Conservation (phyloP, 2,329 filamentous ascomycete genomes). For the Sclerotinia borealis region DNA sequence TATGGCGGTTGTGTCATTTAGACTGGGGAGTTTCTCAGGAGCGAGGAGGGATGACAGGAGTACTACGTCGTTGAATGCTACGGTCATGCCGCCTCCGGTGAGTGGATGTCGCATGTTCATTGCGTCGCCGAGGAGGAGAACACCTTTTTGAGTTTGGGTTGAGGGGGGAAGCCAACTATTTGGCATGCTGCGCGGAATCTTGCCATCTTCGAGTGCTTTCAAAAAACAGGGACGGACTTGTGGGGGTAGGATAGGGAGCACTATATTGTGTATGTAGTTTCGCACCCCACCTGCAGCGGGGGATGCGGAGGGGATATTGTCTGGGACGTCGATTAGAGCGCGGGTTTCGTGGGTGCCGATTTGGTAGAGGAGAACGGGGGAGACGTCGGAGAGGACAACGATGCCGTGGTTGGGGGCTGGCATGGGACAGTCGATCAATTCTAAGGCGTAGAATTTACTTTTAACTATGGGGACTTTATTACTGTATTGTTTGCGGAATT, state of each 20-base stretch:
- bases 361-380: constrained; percentile 88
- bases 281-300: constrained; percentile 75
- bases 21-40: constrained; percentile 59
- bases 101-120: constrained; percentile 99
- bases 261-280: constrained; percentile 71
- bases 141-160: constrained; percentile 61
- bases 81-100: constrained; percentile 96
- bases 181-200: constrained; percentile 79
- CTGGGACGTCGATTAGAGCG: constrained; percentile 80
- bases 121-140: constrained; percentile 84
- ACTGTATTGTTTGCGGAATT: constrained; percentile 79
- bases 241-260: constrained; percentile 71
- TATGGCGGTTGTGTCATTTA: constrained; percentile 63
- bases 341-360: constrained; percentile 94
- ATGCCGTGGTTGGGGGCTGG: constrained; percentile 73
- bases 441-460: constrained; percentile 89
- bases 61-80: constrained; percentile 88
- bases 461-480: constrained; percentile 60
- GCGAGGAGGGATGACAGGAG: constrained; percentile 68
- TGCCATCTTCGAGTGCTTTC: constrained; percentile 69
- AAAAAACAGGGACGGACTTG: constrained; percentile 67
- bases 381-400: constrained; percentile 73
- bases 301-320: constrained; percentile 66
- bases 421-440: constrained; percentile 81
- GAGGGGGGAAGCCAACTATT: constrained; percentile 87